Percentiles rank a stretch among this genome's conserved stretches.
Evolutionary conservation across 1,284 basidiomycete species (phyloP).

Genomic region (Lentinus polychrous): DNA sequence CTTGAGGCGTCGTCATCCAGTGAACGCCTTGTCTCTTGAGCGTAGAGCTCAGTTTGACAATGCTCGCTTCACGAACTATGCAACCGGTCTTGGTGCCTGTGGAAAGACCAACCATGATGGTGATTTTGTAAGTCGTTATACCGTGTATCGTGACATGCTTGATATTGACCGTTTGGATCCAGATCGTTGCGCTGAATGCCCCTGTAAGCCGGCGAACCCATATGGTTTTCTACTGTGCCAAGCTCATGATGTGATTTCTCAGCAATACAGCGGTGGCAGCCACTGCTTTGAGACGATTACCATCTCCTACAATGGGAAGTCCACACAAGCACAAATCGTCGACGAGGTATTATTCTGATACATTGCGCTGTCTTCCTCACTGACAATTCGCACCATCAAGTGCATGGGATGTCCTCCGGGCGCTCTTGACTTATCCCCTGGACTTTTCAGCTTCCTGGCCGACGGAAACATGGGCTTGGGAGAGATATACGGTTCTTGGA

Average conservation of each 20-base stretch:
- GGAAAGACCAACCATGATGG: conserved; percentile 24
- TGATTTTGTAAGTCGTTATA: conserved; percentile 28
- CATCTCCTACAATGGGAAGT: conserved; percentile 40
- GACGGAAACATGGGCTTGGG: conserved; percentile 15
- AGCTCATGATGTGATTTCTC: background rate
- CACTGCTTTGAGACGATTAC: conserved; percentile 43
- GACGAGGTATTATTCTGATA: conserved; percentile 29
- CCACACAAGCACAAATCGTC: conserved; percentile 33
- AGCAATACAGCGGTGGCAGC: conserved; percentile 27
- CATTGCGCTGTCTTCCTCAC: background rate
- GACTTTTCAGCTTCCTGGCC: conserved; percentile 25
- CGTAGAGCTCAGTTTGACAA: conserved; percentile 20
- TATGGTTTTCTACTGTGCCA: background rate
- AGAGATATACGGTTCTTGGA: conserved; percentile 23
- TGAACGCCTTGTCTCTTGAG: conserved; percentile 8
- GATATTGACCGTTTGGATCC: background rate
- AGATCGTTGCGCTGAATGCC: conserved; percentile 35
- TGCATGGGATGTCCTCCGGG: conserved; percentile 17
- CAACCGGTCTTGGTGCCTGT: conserved; percentile 31
- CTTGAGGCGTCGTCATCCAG: conserved; percentile 7
- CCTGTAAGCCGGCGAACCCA: conserved; percentile 19
- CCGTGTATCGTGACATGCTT: background rate
- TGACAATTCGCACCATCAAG: conserved; percentile 18
- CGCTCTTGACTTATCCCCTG: conserved; percentile 27
- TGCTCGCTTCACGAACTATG: conserved; percentile 29